These are phyloP conservation scores for Heimioporus sp. DNA, from an alignment of 768 basidiomycete species.

Conservation along the genomic window DNA sequence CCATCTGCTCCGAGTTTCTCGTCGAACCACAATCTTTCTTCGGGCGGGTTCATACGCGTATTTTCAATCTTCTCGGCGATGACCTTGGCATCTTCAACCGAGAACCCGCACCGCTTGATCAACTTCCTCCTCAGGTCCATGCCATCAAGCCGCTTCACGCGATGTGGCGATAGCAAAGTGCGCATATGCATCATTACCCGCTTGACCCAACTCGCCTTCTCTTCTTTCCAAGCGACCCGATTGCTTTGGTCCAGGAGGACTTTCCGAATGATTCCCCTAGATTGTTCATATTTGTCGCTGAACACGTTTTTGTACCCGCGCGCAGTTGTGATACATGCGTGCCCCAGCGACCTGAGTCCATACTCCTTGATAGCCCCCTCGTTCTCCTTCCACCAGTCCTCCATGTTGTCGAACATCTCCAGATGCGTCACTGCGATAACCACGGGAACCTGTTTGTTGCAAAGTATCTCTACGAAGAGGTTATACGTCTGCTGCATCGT, in stretches of 20 bases:
- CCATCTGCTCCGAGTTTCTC: constrained; percentile 13
- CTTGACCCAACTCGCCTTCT: constrained; percentile 24
- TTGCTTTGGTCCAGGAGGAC: constrained; percentile 18
- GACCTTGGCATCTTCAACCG: constrained; percentile 14
- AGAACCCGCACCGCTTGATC: constrained; percentile 23
- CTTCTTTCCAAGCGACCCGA: constrained; percentile 21
- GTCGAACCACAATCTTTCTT: constrained; percentile 18
- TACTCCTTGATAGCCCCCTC: constrained; percentile 29
- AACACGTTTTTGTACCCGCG: constrained; percentile 20
- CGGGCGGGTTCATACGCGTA: constrained; percentile 6
- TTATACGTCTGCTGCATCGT: constrained; percentile 28
- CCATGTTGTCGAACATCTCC: constrained; percentile 32
- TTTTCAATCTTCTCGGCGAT: constrained; percentile 21
- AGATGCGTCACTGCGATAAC: constrained; percentile 36
- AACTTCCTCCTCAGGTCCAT: constrained; percentile 20
- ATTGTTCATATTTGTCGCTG: constrained; percentile 33
- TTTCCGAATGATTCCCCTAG: constrained; percentile 22
- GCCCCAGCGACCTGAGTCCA: constrained; percentile 33
- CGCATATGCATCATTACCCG: constrained; percentile 26
- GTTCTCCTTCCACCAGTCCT: constrained; percentile 41
- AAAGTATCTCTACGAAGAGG: constrained; percentile 40
- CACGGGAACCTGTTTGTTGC: constrained; percentile 31
- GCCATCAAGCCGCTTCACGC: constrained; percentile 5
- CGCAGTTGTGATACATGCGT: constrained; percentile 40
- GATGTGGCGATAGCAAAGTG: constrained; percentile 19